Evolutionary conservation across 1,139 yeast genomes (phyloP), one percentile per base, ranked within the genome.

Genomic region (Blastobotrys proliferans): DNA sequence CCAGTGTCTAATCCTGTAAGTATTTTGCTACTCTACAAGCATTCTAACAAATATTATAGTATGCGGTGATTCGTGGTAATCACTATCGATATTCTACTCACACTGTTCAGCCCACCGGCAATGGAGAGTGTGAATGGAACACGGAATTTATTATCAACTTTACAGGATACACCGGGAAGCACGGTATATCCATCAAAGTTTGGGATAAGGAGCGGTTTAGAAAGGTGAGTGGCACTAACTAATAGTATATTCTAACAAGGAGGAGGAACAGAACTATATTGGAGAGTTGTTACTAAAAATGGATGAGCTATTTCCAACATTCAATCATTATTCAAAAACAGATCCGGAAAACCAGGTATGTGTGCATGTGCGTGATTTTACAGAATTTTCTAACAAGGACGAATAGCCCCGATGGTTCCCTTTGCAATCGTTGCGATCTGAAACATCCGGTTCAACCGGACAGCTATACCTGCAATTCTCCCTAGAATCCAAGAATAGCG

Each of bases 271-370:
- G 46, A 70, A 67, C 43, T 80, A 79, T 54, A 59, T 80, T 43
- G 86, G 86, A 1, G 85, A 79, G 51, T 61, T 74, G 20, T 58
- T 80, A 29, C 50, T 80, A 13, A 64, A 68, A n/a, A 51, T 78
- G 4, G 50, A 61, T 3, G 77, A 74, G 19, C 49, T 77, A 3
- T 73, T 78, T 49, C 44, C 40, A 14, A 49, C 43, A 13, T 47
- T 43, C 28, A 53, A 22, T 31, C 46, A 36, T 4, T 55, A 55
- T 38, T 40, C 42, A 6, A 34, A 53, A 4, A 49, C 53, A 27
- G 47, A 49, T 27, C 33, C 52, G 24, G 50, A 39, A 47, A 29
- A 61, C 49, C 10, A 30, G 21, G 33, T 29, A 29, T n/a, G 33
- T 28, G 31, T 13, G 14, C 13, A 6, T 17, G 33, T 14, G n/a